Evolutionary conservation across 495 filamentous ascomycete genomes (phyloP), one percentile per base, ranked within the genome.

Genomic region (Daldinia decipiens): DNA sequence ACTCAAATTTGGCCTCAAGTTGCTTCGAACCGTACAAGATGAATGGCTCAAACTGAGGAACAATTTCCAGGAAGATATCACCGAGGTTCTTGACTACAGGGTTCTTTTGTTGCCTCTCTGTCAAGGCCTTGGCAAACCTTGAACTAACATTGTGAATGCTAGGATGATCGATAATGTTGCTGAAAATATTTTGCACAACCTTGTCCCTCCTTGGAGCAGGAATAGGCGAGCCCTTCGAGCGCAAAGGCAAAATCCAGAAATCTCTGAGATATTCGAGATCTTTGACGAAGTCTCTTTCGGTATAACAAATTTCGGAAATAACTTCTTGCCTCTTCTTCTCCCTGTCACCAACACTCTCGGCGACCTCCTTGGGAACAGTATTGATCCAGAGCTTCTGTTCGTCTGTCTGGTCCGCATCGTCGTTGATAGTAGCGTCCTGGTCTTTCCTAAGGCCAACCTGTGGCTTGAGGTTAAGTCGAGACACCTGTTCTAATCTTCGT

Each of bases 351-450:
- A 97, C 88, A 75, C 88, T 89, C 73, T 98, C 94, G 0, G 94
- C 93, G 68, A 99, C 82, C 78, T 98, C 96, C 79, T 98, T 94
- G 0, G 94, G 90, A 19, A 99, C 96, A 58, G 93, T 97, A 77
- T 98, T 98, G 80, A 99, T 99, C 96, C 96, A 99, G 50, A 99
- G 86, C 79, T 98, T 98, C 80, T 98, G 95, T 73, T 98, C 94
- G 76, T 98, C 95, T 13, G 90, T 91, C 77, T 94, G 89, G 53
- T 95, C 93, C 45, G 85, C 89, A 66, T 92, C 92, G 71, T 98
- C 85, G 84, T 92, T 94, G 26, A 82, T 67, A 21, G 88, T 85
- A 53, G 90, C 88, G 19, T 91, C 93, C 47, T 93, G 91, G 65
- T 94, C 90, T 39, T 93, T 87, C 77, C 90, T 93, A 60, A 99